A percentile compares a stretch with the other conserved stretches of the same genome.
Conservation (phyloP, 2,329 filamentous ascomycete species). For the Pyrenophora tritici-repentis region DNA sequence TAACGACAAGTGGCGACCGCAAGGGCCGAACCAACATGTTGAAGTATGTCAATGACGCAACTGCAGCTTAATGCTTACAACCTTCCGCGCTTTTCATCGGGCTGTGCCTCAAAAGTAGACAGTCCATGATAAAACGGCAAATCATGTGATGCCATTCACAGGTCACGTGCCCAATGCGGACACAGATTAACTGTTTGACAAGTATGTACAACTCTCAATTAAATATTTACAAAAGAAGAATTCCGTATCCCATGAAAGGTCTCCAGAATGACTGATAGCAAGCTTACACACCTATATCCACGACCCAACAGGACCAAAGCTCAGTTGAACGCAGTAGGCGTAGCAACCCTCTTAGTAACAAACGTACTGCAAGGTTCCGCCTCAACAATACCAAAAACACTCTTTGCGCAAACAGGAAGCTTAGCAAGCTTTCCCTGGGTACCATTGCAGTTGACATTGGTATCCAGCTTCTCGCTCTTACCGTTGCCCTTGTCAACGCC, state of each 20-base stretch:
- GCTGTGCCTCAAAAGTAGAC: background rate
- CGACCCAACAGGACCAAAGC: background rate
- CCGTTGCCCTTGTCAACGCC: conserved; percentile 29
- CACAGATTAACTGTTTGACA: background rate
- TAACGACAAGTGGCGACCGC: too few relatives aligned
- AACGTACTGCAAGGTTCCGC: background rate
- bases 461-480: conserved; percentile 19
- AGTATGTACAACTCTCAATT: background rate
- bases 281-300: background rate
- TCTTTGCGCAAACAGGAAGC: conserved; percentile 22
- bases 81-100: too few relatives aligned
- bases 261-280: too few relatives aligned
- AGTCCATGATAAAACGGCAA: background rate
- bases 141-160: background rate
- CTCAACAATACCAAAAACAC: background rate
- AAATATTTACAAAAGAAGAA: background rate
- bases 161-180: too few relatives aligned
- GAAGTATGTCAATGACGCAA: too few relatives aligned
- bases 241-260: background rate
- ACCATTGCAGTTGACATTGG: conserved; percentile 18
- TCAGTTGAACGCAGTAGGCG: conserved; percentile 4
- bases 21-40: too few relatives aligned
- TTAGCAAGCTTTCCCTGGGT: conserved; percentile 22
- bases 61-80: too few relatives aligned
- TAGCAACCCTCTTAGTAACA: conserved; percentile 2